Conservation (phyloP, 495 filamentous ascomycete species). For the Penicillium simplicissimum region DNA sequence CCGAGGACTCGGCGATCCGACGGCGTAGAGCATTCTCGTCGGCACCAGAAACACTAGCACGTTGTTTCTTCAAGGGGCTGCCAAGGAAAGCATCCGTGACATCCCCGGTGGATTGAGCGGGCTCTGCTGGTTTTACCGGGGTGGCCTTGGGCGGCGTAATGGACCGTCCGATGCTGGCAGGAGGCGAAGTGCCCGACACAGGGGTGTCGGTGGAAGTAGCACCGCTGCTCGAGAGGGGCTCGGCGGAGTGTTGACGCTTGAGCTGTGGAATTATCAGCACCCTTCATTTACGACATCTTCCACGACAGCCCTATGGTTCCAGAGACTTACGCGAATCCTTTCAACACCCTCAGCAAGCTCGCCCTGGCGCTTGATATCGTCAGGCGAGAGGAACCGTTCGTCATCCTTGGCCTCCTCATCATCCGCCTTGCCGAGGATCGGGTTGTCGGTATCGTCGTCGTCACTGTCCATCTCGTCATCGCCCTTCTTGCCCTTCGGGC, state of each 20-base stretch:
- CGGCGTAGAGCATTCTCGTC: conserved; percentile 56
- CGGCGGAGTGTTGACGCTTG: conserved; percentile 91
- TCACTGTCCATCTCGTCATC: conserved; percentile 64
- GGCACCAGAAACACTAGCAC: conserved; percentile 65
- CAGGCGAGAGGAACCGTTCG: conserved; percentile 60
- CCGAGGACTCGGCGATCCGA: conserved; percentile 47
- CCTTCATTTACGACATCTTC: not conserved
- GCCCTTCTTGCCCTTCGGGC: conserved; percentile 50
- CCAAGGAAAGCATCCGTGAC: conserved; percentile 58
- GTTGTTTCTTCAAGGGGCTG: conserved; percentile 81
- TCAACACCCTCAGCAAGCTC: conserved; percentile 89
- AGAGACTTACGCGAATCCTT: conserved; percentile 78
- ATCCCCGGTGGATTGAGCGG: conserved; percentile 32
- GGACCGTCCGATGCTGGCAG: conserved; percentile 36
- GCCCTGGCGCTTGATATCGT: conserved; percentile 80
- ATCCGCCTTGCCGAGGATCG: conserved; percentile 61
- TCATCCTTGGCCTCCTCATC: conserved; percentile 74
- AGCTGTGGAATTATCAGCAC: conserved; percentile 56
- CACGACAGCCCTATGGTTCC: not conserved
- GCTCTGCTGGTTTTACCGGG: conserved; percentile 26
- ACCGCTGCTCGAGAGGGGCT: conserved; percentile 59
- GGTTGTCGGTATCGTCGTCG: conserved; percentile 58
- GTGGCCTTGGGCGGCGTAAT: conserved; percentile 41
- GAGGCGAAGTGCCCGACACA: conserved; percentile 41
- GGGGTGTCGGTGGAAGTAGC: conserved; percentile 46